phyloP scores from a whole-genome alignment of 192 early-diverging fungal species.

The Backusella sp. region DNA sequence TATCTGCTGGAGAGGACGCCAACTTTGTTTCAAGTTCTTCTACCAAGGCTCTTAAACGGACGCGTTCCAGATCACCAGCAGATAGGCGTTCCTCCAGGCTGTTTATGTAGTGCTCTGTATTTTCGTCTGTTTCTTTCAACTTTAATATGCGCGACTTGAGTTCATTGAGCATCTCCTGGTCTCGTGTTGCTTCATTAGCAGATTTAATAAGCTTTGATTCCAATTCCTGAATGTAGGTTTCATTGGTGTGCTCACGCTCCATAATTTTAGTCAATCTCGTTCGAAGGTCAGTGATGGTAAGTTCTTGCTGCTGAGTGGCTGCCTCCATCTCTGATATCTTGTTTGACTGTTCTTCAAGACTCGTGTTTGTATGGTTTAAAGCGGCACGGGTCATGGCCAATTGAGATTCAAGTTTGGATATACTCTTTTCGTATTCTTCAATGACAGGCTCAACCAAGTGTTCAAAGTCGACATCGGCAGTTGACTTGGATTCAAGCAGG shows the following conservation, averaged over 20 bases:
- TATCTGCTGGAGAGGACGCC: not conserved
- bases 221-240: conserved; percentile 46
- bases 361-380: conserved; percentile 51
- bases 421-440: conserved; percentile 68
- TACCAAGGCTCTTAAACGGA: not conserved
- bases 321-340: conserved; percentile 46
- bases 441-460: conserved; percentile 64
- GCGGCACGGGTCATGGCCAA: conserved; percentile 55
- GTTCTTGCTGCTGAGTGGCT: conserved; percentile 38
- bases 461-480: conserved; percentile 32
- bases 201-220: conserved; percentile 30
- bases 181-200: conserved; percentile 32
- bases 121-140: conserved; percentile 48
- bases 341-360: conserved; percentile 54
- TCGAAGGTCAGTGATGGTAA: conserved; percentile 44
- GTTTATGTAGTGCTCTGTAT: conserved; percentile 41
- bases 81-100: conserved; percentile 36
- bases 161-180: conserved; percentile 38
- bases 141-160: conserved; percentile 40
- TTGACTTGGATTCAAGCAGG: conserved; percentile 10
- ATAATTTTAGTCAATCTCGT: conserved; percentile 41
- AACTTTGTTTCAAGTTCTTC: conserved; percentile 18
- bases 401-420: conserved; percentile 60
- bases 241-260: conserved; percentile 47
- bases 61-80: conserved; percentile 16